These are phyloP conservation scores for Pseudogymnoascus sp. DNA, from an alignment of 2,329 filamentous ascomycete species.

Conservation along the genomic window DNA sequence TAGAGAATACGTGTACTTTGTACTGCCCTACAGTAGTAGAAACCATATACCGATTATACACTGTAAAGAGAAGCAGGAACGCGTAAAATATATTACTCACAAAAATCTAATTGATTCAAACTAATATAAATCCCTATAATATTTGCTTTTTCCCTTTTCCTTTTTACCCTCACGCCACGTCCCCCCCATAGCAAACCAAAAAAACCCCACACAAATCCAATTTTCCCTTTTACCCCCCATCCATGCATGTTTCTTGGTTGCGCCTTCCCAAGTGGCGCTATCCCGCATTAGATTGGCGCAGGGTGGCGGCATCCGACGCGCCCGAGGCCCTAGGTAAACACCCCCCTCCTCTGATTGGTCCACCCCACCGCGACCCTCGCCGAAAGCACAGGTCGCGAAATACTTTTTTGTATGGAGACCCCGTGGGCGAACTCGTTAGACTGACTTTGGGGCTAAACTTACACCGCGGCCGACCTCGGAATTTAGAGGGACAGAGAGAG, in stretches of 20 bases:
- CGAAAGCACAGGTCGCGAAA: neutral
- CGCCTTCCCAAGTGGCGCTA: neutral
- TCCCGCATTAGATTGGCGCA: neutral
- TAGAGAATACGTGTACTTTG: neutral
- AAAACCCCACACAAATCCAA: neutral
- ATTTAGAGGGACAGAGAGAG: neutral
- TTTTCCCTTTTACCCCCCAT: slow-evolving; percentile 4
- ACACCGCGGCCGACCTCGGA: slow-evolving; percentile 5
- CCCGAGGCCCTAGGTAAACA: slow-evolving; percentile 2
- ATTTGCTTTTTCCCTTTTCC: neutral
- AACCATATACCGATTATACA: neutral
- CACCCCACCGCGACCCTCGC: neutral
- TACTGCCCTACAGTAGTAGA: neutral
- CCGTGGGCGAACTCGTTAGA: neutral
- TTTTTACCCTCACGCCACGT: neutral
- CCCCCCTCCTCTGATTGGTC: neutral
- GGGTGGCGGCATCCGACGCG: slow-evolving; percentile 8
- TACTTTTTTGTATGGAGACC: slow-evolving; percentile 6
- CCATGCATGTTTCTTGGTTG: neutral
- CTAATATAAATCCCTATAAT: neutral
- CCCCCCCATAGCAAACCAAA: neutral
- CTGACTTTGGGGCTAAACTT: neutral
- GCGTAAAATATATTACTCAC: neutral
- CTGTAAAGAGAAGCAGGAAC: neutral
- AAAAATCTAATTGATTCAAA: neutral